Base-by-base conservation (phyloP, 1,284 basidiomycete genomes). In the Melampsora abietis-canadensis region DNA sequence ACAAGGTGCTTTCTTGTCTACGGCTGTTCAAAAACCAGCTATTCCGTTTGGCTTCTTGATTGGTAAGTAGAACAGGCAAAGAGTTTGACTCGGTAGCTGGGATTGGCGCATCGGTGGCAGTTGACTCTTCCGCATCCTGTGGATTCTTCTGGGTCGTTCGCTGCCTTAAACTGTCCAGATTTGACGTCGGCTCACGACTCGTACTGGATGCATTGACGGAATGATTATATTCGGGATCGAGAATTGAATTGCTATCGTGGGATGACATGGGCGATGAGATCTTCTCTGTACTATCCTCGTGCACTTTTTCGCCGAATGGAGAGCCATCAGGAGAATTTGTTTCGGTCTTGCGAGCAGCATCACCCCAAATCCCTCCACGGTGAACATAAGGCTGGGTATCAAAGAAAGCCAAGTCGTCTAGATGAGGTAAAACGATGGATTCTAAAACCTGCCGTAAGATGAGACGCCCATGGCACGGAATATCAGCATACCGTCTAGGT, bases 341-440 rank as follows among this genome's bases (percentile, higher is more conserved):
- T 14, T 66, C 64, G 80, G 79, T 48, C 85, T 63, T 81, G 82
- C 88, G 85, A 27, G 85, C 87, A 0, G 92, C 90, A 77, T 92
- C 91, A 17, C 88, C 86, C 87, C 91, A 98, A 77, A 98, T 91
- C 2, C 94, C 95, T 65, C 94, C 95, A 59, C 95, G 88, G 57
- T 83, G 79, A 76, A 88, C 87, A 4, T 83, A 78, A 7, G 80
- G 80, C 0, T 83, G 81, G 57, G 90, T 94, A 81, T 95, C 90
- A 81, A 96, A 98, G 86, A 94, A 98, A 2, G 94, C 86, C 76
- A 97, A 89, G 80, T 98, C 95, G 82, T 98, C 95, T 92, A 97
- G 95, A 83, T 97, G 92, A 8, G 96, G 96, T 79, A 95, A 83
- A 12, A 98, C 94, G 34, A 98, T 87, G 0, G 92, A 94, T 79